A percentile compares a stretch with the other conserved stretches of the same genome.
phyloP scores from a whole-genome alignment of 2,329 filamentous ascomycete species.

The Aotearoamyces nothofagi region DNA sequence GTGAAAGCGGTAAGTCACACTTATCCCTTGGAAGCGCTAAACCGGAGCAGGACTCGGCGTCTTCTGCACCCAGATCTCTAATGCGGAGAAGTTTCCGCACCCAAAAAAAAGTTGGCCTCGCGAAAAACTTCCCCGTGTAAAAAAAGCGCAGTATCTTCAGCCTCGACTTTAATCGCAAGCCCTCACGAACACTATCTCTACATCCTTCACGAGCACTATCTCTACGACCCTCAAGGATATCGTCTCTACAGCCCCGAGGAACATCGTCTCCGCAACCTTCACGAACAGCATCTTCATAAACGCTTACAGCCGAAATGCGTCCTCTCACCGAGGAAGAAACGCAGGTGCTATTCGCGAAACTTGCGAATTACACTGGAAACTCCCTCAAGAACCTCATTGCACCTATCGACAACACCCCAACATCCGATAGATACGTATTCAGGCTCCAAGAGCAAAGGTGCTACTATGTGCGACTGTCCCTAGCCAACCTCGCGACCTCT shows the following conservation, averaged over 20 bases:
- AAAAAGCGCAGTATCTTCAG: constrained; percentile 1
- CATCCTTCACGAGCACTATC: no score
- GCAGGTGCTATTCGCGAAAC: constrained; percentile 75
- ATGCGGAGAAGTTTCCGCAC: constrained; percentile 6
- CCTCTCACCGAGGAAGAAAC: constrained; percentile 68
- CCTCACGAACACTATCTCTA: no score
- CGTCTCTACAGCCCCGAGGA: no score
- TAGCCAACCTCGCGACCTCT: constrained; percentile 83
- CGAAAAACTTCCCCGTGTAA: constrained; percentile 14
- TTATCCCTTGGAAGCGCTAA: no score
- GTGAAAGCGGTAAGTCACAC: no score
- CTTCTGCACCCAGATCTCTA: no score
- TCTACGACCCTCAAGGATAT: no score
- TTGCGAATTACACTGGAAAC: constrained; percentile 83
- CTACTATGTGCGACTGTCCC: constrained; percentile 80
- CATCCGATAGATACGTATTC: constrained; percentile 71
- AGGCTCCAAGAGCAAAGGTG: constrained; percentile 69
- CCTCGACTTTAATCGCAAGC: no score
- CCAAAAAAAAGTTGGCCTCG: constrained; percentile 12
- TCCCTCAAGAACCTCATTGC: constrained; percentile 76
- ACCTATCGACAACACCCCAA: constrained; percentile 49
- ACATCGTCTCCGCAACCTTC: no score
- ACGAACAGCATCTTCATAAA: no score
- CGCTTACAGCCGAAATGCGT: constrained; percentile 43
- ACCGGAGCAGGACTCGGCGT: no score